phyloP scores from a whole-genome alignment of 2,329 filamentous ascomycete genomes.

The Ophiosphaerella narmari region DNA sequence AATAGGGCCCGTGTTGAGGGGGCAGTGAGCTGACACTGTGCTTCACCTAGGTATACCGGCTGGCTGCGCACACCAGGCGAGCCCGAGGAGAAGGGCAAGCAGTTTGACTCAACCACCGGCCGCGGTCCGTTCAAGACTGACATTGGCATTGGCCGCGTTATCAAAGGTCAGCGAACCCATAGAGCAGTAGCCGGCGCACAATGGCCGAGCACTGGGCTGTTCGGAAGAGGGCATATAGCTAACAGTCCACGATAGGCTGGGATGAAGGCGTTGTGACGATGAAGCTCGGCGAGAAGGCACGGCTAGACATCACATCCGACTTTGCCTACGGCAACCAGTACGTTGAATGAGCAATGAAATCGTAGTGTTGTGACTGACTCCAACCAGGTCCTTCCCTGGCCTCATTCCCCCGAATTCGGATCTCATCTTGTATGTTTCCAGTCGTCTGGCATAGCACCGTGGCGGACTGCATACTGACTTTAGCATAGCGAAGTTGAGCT shows the following conservation, averaged over 20 bases:
- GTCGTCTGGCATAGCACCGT: background rate
- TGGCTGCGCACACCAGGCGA: conserved; percentile 30
- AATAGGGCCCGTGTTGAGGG: background rate
- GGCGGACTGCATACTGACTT: background rate
- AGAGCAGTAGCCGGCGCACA: background rate
- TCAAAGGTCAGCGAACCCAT: conserved; percentile 68
- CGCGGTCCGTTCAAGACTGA: conserved; percentile 73
- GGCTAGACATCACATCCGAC: conserved; percentile 77
- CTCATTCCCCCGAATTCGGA: conserved; percentile 74
- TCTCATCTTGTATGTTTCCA: conserved; percentile 75
- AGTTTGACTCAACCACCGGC: conserved; percentile 81
- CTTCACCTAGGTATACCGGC: conserved; percentile 27
- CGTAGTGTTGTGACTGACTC: background rate
- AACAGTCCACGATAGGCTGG: conserved; percentile 47
- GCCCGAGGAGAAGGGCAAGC: conserved; percentile 35
- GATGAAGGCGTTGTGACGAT: conserved; percentile 71
- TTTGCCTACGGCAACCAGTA: conserved; percentile 39
- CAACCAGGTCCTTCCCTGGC: conserved; percentile 70
- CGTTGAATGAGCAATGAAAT: background rate
- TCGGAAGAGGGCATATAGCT: background rate
- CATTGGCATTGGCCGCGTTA: conserved; percentile 84
- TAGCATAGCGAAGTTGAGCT: conserved; percentile 36
- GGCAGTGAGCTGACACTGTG: background rate
- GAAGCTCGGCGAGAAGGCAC: conserved; percentile 88
- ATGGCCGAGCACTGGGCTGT: background rate